Conservation (phyloP, 2,329 filamentous ascomycete species). For the Alternaria consortialis region DNA sequence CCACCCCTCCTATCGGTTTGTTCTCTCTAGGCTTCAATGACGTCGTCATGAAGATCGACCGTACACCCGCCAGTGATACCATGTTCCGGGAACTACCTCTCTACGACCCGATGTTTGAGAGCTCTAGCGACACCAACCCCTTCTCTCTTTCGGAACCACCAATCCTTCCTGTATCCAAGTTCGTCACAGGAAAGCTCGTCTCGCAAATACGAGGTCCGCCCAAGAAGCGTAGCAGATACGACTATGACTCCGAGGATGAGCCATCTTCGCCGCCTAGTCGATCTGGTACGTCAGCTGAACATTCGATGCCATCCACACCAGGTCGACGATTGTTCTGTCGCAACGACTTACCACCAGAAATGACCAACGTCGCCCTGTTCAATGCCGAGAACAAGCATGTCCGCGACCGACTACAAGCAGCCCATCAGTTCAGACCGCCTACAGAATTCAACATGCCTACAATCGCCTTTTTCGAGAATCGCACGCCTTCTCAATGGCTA, state of each 20-base stretch:
- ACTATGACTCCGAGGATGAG: constrained; percentile 78
- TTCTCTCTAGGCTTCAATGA: constrained; percentile 85
- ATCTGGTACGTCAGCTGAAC: constrained; percentile 54
- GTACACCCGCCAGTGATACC: constrained; percentile 77
- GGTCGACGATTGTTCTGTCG: constrained; percentile 51
- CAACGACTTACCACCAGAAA: constrained; percentile 70
- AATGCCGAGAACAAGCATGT: constrained; percentile 88
- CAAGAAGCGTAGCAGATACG: constrained; percentile 81
- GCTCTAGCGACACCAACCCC: constrained; percentile 42
- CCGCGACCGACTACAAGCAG: constrained; percentile 86
- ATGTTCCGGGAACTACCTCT: constrained; percentile 83
- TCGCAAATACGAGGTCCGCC: constrained; percentile 72
- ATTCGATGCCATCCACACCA: constrained; percentile 53
- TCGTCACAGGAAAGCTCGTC: constrained; percentile 80
- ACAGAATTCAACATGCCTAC: constrained; percentile 91
- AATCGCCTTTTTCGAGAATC: constrained; percentile 87
- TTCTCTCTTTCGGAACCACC: constrained; percentile 56
- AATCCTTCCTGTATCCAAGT: constrained; percentile 87
- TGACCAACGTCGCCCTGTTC: constrained; percentile 84
- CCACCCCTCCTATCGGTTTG: constrained; percentile 74
- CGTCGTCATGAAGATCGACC: constrained; percentile 79
- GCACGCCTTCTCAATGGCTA: constrained; percentile 90
- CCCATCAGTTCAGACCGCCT: constrained; percentile 91
- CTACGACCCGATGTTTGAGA: constrained; percentile 64
- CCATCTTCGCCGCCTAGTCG: constrained; percentile 45